Percentiles rank a stretch among this genome's conserved stretches.
Evolutionary conservation across 2,329 filamentous ascomycete genomes (phyloP).

Genomic region (Camillea tinctor): DNA sequence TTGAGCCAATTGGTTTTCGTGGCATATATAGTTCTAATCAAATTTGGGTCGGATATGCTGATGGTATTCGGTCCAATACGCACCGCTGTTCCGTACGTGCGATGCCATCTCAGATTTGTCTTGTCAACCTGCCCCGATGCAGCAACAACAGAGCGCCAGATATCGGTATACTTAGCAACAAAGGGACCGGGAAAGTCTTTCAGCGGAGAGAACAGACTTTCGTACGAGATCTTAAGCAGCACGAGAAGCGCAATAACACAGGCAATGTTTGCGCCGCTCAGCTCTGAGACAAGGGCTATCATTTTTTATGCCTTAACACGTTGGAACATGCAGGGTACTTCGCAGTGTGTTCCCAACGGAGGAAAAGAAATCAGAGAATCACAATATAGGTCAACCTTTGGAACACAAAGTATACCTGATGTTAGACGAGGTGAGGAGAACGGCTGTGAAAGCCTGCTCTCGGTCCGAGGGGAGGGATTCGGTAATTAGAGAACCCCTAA

Average conservation of each 20-base stretch:
- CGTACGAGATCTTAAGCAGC: not conserved
- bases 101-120: not conserved
- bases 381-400: not conserved
- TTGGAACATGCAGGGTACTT: not conserved
- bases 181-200: not conserved
- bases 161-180: not conserved
- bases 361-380: not conserved
- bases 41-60: not conserved
- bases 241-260: not conserved
- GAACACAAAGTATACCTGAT: not conserved
- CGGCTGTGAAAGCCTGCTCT: not conserved
- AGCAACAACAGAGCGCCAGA: not conserved
- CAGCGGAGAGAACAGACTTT: not conserved
- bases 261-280: not conserved
- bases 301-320: not conserved
- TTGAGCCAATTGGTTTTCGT: not conserved
- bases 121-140: not conserved
- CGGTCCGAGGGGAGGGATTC: too few species aligned
- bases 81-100: not conserved
- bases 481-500: too few species aligned
- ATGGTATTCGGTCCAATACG: not conserved
- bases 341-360: too few species aligned
- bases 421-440: not conserved
- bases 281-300: not conserved
- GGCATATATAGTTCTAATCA: not conserved